Conservation (phyloP, 257 asterid species). For the Solanum rostratum region DNA sequence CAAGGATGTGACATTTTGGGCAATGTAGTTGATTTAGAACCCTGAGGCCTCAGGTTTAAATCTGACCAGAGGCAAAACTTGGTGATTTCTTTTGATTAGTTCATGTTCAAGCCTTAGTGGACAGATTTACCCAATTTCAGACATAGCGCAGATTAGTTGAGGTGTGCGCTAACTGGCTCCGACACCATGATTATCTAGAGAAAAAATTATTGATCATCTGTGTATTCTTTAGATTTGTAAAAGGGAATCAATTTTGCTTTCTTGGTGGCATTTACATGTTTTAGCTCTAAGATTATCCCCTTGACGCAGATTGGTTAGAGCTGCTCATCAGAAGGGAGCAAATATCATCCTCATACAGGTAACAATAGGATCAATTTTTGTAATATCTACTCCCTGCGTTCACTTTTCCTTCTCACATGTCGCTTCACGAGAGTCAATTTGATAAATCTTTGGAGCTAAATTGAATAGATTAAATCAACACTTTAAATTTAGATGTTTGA, state of each 20-base stretch:
- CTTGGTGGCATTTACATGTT: background rate
- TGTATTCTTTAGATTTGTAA: background rate
- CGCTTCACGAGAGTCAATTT: too few relatives aligned
- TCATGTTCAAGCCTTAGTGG: background rate
- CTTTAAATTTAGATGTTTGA: too few relatives aligned
- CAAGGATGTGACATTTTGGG: background rate
- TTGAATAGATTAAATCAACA: too few relatives aligned
- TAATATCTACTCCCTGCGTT: background rate
- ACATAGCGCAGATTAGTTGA: background rate
- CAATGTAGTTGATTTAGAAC: background rate
- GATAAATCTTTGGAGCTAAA: too few relatives aligned
- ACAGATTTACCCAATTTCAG: background rate
- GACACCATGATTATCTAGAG: background rate
- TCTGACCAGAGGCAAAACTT: background rate
- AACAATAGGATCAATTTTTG: background rate
- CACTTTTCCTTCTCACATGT: too few relatives aligned
- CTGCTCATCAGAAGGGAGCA: constrained; percentile 83
- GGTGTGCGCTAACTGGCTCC: background rate
- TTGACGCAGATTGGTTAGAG: constrained; percentile 76
- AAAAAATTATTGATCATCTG: background rate
- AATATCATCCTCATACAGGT: constrained; percentile 93
- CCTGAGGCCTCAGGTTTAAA: background rate
- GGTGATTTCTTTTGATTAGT: background rate
- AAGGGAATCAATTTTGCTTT: background rate
- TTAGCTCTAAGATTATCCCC: background rate